phyloP scores from a whole-genome alignment of 345 rosid genomes.

The Corchorus capsularis region DNA sequence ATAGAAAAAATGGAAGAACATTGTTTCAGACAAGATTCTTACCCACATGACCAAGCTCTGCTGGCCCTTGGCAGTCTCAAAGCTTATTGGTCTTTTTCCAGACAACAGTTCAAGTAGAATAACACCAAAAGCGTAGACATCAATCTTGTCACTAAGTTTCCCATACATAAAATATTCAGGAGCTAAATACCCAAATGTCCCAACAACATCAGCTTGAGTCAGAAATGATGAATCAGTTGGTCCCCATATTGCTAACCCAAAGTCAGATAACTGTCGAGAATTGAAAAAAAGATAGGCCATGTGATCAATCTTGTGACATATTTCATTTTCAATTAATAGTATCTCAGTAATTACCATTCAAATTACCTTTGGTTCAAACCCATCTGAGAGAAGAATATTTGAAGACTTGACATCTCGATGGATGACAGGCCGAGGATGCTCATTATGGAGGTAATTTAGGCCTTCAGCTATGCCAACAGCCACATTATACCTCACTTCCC shows the following conservation, averaged over 20 bases:
- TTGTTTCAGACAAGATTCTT: constrained; percentile 31
- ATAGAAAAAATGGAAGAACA: background rate
- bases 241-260: constrained; percentile 90
- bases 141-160: constrained; percentile 86
- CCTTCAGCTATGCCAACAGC: constrained; percentile 78
- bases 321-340: background rate
- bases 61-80: constrained; percentile 56
- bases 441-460: constrained; percentile 65
- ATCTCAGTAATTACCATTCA: background rate
- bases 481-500: constrained; percentile 65
- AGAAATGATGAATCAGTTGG: constrained; percentile 60
- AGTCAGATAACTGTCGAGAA: constrained; percentile 71
- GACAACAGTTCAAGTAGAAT: constrained; percentile 86
- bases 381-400: constrained; percentile 80
- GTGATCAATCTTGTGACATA: background rate
- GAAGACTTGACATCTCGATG: constrained; percentile 94
- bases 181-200: constrained; percentile 97
- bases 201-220: constrained; percentile 67
- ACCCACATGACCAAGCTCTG: constrained; percentile 97
- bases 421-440: constrained; percentile 70
- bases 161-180: constrained; percentile 98
- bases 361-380: constrained; percentile 75
- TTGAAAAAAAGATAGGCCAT: constrained; percentile 9
- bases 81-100: constrained; percentile 72
- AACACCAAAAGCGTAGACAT: constrained; percentile 91